Percentiles rank a stretch among this genome's conserved stretches.
Conservation (phyloP, 345 rosid genomes). For the Linum lewisii region DNA sequence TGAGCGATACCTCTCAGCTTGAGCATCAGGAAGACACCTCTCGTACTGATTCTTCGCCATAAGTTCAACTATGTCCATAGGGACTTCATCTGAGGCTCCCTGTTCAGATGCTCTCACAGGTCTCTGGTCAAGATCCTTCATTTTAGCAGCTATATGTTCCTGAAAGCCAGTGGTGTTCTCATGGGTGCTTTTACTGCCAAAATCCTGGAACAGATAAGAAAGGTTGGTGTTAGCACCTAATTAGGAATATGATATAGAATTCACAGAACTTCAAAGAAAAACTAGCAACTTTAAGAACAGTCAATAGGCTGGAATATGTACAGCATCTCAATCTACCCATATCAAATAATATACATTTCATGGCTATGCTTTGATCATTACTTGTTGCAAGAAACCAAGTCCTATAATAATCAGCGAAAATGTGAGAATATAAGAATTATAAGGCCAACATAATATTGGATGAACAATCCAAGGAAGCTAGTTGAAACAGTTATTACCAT, state of each 20-base stretch:
- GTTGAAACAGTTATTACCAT: constrained; percentile 28
- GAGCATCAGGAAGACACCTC: constrained; percentile 67
- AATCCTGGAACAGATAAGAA: constrained; percentile 36
- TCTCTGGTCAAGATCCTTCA: constrained; percentile 27
- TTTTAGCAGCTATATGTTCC: constrained; percentile 21
- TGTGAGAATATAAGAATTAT: neutral
- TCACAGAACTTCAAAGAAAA: neutral
- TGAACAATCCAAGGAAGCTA: constrained; percentile 10
- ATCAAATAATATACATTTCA: too few relatives aligned
- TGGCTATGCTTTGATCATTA: too few relatives aligned
- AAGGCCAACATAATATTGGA: neutral
- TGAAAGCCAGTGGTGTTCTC: constrained; percentile 30
- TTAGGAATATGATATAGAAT: constrained; percentile 3
- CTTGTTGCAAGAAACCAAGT: too few relatives aligned
- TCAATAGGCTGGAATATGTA: constrained; percentile 1
- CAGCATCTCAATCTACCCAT: too few relatives aligned
- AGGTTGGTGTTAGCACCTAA: constrained; percentile 11
- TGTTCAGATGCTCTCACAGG: constrained; percentile 41
- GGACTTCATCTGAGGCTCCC: constrained; percentile 60
- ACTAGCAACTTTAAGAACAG: neutral
- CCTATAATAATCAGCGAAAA: constrained; percentile 1
- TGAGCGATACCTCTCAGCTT: constrained; percentile 28
- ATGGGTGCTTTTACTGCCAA: constrained; percentile 35
- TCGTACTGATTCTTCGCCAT: constrained; percentile 89
- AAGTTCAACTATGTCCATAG: constrained; percentile 92